Base-by-base conservation (phyloP, 2,329 filamentous ascomycete species). In the Hymenoscyphus occultus region DNA sequence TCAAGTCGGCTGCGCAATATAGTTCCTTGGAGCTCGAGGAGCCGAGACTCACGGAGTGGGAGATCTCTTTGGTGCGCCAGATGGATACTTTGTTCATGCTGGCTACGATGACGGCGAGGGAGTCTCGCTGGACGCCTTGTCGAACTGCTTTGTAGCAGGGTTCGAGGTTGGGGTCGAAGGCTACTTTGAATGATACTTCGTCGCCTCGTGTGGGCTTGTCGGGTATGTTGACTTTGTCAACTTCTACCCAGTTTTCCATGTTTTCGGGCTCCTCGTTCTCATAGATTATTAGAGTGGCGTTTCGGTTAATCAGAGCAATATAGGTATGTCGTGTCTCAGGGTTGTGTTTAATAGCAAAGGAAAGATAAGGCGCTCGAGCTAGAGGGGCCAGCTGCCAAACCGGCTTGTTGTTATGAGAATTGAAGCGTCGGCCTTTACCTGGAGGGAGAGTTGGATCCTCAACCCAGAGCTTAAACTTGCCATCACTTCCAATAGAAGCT, bases 381-480 rank as follows among this genome's bases (percentile, higher is more conserved):
- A 65, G 67, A 51, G 72, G 68, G 1, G 71, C 67, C 0, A 74
- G 65, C 57, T 76, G 74, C 64, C 68, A 76, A 13, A 85, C 81
- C 56, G 81, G 79, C 45, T 91, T 87, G 72, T 91, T 94, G 13
- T 87, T 85, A 42, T 80, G 87, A 76, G 78, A 83, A 75, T 89
- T 91, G 82, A 97, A 98, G 61, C 93, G 89, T 39, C 90, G 87
- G 39, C 93, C 92, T 42, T 85, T 87, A 65, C 84, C 83, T 0
- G 89, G 88, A 1, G 90, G 84, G 59, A 95, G 90, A 1, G 89
- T 90, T 16, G 90, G 88, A 77, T 97, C 92, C 79, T 97, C 94
- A 67, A 91, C 89, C 94, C 94, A 98, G 69, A 98, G 83, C 76
- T 93, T 92, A 81, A 96, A 92, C 76, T 89, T 89, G 73, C 94